These are phyloP conservation scores for Colletotrichum lini DNA, from an alignment of 2,329 filamentous ascomycete genomes.

Conservation along the genomic window DNA sequence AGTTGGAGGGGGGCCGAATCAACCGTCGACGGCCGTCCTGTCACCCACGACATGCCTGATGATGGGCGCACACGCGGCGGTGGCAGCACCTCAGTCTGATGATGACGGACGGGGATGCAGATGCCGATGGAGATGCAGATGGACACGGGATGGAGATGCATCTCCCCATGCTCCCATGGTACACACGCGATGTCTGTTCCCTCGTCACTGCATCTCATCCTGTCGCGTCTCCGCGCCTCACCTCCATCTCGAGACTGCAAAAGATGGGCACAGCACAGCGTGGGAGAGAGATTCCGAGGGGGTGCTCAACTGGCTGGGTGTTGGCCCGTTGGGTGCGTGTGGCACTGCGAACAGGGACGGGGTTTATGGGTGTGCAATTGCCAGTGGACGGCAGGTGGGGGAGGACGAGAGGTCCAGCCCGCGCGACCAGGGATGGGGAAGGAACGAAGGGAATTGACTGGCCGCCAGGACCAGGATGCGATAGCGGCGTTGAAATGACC, in stretches of 20 bases:
- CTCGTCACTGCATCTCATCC: conserved; percentile 30
- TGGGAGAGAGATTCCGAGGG: not conserved
- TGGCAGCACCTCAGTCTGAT: conserved; percentile 13
- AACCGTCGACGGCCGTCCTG: not conserved
- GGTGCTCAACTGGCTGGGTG: not conserved
- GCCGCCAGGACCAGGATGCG: conserved; percentile 21
- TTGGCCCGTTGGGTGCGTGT: not conserved
- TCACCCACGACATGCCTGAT: not conserved
- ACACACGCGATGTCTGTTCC: not conserved
- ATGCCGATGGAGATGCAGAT: not conserved
- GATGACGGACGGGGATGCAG: not conserved
- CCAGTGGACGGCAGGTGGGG: conserved; percentile 10
- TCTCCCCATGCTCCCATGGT: not conserved
- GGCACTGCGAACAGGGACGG: not conserved
- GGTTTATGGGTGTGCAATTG: not conserved
- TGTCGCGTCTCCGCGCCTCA: conserved; percentile 2
- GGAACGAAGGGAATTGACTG: conserved; percentile 11
- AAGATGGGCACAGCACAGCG: not conserved
- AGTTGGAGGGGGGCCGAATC: conserved; percentile 35
- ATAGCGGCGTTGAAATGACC: conserved; percentile 12
- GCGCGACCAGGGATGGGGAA: conserved; percentile 4
- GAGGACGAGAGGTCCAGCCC: conserved; percentile 27
- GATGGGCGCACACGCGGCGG: conserved; percentile 11
- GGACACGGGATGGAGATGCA: not conserved
- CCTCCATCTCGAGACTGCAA: conserved; percentile 7